Base-by-base conservation (phyloP, 441 rosid genomes). In the Gossypium laxum region DNA sequence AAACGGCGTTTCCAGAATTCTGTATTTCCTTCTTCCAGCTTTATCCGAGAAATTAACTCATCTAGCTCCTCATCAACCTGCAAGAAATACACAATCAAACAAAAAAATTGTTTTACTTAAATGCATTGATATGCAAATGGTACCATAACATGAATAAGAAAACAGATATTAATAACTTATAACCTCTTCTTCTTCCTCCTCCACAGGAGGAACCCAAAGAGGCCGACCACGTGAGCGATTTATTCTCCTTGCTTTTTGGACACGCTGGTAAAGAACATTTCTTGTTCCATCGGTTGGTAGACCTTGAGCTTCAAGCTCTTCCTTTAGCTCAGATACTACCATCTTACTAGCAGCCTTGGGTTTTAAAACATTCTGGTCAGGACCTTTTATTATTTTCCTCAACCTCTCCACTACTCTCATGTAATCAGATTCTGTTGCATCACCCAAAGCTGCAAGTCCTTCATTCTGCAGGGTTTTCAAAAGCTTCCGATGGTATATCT, bases 291-390 rank as follows among this genome's bases (percentile, higher is more conserved):
- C 98, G 72, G 68, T 89, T 47, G 98, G 98, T 65, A 93, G 80
- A 74, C 82, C 96, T 83, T 93, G 98, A 73, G 97, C 98, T 76
- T 91, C 95, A 55, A 93, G 88, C 82, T 93, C 98, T 82, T 93
- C 98, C 87, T 84, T 93, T 22, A 93, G 74, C 85, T 93, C 97
- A 77, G 88, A 82, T 57, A 93, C 98, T 65, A 88, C 41, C 98
- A 93, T 93, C 87, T 93, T 93, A 79, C 98, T 93, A 43, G 98
- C 98, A 66, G 98, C 97, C 85, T 93, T 93, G 38, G 98, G 98
- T 83, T 93, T 93, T 75, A 82, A 72, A 78, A 86, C 89, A 77
- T 83, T 90, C 80, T 79, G 89, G 32, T 83, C 88, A 76, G 95
- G 97, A 84, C 97, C 92, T 82, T 80, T 90, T 45, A 88, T 81